Base-by-base conservation (phyloP, 176 grass and related monocot species). In the Bolboschoenus planiculmis region DNA sequence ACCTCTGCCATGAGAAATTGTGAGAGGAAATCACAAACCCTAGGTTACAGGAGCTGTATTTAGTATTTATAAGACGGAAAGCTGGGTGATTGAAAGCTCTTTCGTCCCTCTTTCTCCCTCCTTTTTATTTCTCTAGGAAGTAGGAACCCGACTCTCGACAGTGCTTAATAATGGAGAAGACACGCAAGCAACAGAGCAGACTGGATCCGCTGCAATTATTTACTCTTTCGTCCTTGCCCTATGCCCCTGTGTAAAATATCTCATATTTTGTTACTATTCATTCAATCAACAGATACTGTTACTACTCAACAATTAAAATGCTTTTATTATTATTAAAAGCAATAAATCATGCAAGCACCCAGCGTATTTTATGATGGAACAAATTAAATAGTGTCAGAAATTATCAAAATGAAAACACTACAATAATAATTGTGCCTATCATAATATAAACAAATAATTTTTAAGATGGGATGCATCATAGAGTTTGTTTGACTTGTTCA, bases 1-100 rank as follows among this genome's bases (percentile, higher is more conserved):
- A 93, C 81, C 79, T 93, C 90, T 57, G 83, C 90, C 93, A 91
- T 92, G n/a, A 8, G 34, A 67, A 31, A 34, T 18, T 14, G 35
- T 18, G 43, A 46, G 10, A 27, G 3, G 3, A 39, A 73, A 26
- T 21, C 63, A 35, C 14, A 46, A 76, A 40, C 26, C 18, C 43
- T 58, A n/a, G 26, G 43, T 20, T 8, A 58, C 23, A 51, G 56
- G 1, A 59, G 18, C 44, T 54, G 39, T 48, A 48, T 48, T 48
- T 13, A 3, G 20, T 54, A 26, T 61, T 76, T 56, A 20, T 60
- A 65, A 23, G 81, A 47, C 8, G 21, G n/a, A 30, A 47, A 27
- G 67, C 9, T 43, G 47, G 47, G 50, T 53, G 50, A 3, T 5
- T 46, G 75, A 43, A 80, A 82, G 27, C 80, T 62, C 44, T 83